phyloP scores from a whole-genome alignment of 2,329 filamentous ascomycete species.

The Sclerotinia subarctica region DNA sequence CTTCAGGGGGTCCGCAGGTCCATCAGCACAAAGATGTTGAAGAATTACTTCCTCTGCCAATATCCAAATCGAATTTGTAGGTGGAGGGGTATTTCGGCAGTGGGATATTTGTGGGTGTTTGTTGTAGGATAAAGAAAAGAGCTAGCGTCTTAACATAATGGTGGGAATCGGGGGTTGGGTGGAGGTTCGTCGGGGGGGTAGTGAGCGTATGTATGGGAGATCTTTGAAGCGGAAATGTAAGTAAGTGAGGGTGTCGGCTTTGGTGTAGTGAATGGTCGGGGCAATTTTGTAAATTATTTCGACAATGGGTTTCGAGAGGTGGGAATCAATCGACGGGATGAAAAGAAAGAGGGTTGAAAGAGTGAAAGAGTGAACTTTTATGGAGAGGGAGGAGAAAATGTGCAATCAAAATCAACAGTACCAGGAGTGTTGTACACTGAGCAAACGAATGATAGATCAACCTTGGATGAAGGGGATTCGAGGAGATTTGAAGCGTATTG shows the following conservation, averaged over 20 bases:
- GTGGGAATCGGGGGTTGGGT: not conserved
- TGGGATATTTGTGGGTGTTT: not conserved
- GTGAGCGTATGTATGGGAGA: slow-evolving; percentile 6
- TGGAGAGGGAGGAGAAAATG: too few species aligned
- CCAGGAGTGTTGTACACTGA: not conserved
- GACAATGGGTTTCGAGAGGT: not conserved
- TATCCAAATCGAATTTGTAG: not conserved
- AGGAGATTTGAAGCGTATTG: not conserved
- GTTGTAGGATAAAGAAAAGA: not conserved
- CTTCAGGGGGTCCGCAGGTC: not conserved
- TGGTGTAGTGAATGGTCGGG: not conserved
- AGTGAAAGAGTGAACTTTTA: not conserved
- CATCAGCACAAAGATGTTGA: not conserved
- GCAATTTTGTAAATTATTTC: not conserved
- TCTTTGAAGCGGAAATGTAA: slow-evolving; percentile 2
- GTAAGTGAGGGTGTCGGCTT: not conserved
- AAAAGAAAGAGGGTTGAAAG: not conserved
- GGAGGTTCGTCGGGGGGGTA: not conserved
- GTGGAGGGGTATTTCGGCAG: not conserved
- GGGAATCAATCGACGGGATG: too few species aligned
- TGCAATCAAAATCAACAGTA: not conserved
- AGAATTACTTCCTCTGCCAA: not conserved
- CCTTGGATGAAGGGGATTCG: not conserved
- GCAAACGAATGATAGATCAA: not conserved
- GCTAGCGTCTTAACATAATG: slow-evolving; percentile 10